Base-by-base conservation (phyloP, 176 grass and related monocot genomes). In the Saccharum officinarum region DNA sequence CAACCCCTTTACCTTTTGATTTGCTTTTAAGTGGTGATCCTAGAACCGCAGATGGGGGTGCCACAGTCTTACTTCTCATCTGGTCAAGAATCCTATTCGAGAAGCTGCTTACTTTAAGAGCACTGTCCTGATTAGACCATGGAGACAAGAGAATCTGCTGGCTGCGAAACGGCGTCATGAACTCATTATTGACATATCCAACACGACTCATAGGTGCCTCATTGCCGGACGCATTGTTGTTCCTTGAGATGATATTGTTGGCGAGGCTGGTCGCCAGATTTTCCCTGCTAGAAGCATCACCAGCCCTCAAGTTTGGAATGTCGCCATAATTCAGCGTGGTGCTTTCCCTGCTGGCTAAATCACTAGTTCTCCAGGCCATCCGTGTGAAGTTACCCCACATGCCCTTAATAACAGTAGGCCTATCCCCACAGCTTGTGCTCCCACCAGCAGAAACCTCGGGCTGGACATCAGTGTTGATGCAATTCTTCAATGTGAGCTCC, bases 401-500 rank as follows among this genome's bases (percentile, higher is more conserved):
- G 26, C 97, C 92, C 83, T 88, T 86, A 68, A 88, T 88, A 28
- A 87, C 40, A 10, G 44, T 40, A 61, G 90, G 86, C 75, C 77
- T 92, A 60, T 91, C 97, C 47, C 86, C 86, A 5, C 52, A 86
- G 28, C 78, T 79, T 26, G 97, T 72, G 85, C 93, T 96, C 34
- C 93, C 86, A 8, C 85, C 90, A 15, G 69, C 81, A 10, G 92
- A 92, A 71, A 57, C 72, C 13, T 78, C 91, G 12, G 86, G 67
- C 50, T 80, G 26, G 2, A n/a, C 68, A 31, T 80, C 75, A 15
- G 74, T 22, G 70, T 54, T 77, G 76, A 81, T 92, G 79, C 90
- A 99, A 70, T 94, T 91, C 52, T 87, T 86, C 55, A 99, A 50
- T 1, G 97, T 97, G 80, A 99, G 86, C 86, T 99, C 97, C 84